Conservation (phyloP, 257 asterid species). For the Petunia axillaris region DNA sequence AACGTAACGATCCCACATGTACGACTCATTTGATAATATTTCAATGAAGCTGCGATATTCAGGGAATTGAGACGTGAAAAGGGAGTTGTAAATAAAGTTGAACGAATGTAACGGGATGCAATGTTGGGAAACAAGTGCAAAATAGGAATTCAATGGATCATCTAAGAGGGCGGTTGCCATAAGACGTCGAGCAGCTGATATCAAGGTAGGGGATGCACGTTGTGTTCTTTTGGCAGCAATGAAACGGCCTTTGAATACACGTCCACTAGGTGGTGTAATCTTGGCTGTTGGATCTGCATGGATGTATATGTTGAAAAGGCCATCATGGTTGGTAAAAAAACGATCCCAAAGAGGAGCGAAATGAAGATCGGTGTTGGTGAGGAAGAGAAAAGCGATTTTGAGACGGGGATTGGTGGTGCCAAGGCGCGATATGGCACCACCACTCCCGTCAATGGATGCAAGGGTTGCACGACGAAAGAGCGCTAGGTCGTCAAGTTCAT, state of each 20-base stretch:
- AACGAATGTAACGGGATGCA: conserved; percentile 74
- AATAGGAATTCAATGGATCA: conserved; percentile 60
- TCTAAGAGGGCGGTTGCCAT: conserved; percentile 73
- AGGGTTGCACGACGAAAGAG: conserved; percentile 68
- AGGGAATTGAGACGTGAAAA: conserved; percentile 29
- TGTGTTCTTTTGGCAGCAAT: conserved; percentile 54
- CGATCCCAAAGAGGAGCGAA: conserved; percentile 71
- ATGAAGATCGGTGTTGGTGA: conserved; percentile 67
- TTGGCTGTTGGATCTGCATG: conserved; percentile 64
- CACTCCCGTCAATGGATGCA: conserved; percentile 28
- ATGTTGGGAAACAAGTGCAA: conserved; percentile 67
- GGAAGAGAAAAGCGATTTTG: conserved; percentile 75
- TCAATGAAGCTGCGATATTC: conserved; percentile 65
- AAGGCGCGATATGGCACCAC: conserved; percentile 32
- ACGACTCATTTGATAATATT: conserved; percentile 54
- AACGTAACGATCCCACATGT: conserved; percentile 54
- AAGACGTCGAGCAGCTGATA: conserved; percentile 82
- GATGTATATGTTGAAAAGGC: conserved; percentile 63
- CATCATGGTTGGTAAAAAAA: conserved; percentile 48
- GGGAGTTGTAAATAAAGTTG: conserved; percentile 46
- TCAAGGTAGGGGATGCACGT: conserved; percentile 63
- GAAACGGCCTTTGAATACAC: conserved; percentile 50
- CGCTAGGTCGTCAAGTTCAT: conserved; percentile 72
- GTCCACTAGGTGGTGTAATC: conserved; percentile 47
- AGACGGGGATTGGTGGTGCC: conserved; percentile 42